Evolutionary conservation across 805 yeast species (phyloP).

Genomic region (Candida koratica): DNA sequence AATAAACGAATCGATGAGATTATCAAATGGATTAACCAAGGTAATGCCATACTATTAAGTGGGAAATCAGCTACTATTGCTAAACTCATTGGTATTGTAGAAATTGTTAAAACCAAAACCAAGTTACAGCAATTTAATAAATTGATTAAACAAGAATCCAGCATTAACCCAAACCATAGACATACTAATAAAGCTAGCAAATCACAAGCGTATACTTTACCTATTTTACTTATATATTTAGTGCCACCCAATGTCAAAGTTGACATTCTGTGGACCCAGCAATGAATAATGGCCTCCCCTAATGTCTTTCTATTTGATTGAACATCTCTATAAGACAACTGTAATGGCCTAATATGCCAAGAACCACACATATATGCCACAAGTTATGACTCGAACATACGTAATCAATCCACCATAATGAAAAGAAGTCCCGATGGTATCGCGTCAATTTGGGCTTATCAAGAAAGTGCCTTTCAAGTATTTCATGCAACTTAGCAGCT

Average conservation of each 20-base stretch:
- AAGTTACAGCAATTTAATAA: slow-evolving; percentile 13
- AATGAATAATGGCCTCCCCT: slow-evolving; percentile 25
- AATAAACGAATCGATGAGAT: slow-evolving; percentile 12
- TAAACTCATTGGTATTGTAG: slow-evolving; percentile 13
- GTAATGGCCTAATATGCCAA: slow-evolving; percentile 90
- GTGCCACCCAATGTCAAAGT: slow-evolving; percentile 40
- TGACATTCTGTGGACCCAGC: slow-evolving; percentile 34
- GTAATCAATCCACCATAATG: slow-evolving; percentile 85
- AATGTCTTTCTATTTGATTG: slow-evolving; percentile 16
- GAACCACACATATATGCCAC: slow-evolving; percentile 89
- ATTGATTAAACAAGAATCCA: slow-evolving; percentile 10
- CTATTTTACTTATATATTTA: slow-evolving; percentile 22
- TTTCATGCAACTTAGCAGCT: slow-evolving; percentile 22
- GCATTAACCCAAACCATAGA: slow-evolving; percentile 10
- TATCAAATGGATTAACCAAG: neutral
- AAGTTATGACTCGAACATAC: slow-evolving; percentile 76
- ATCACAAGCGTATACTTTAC: slow-evolving; percentile 9
- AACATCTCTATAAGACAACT: slow-evolving; percentile 72
- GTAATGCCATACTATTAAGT: slow-evolving; percentile 7
- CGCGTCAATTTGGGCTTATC: slow-evolving; percentile 30
- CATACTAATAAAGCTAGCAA: neutral
- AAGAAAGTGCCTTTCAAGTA: slow-evolving; percentile 37
- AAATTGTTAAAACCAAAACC: slow-evolving; percentile 12
- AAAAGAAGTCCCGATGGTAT: slow-evolving; percentile 38
- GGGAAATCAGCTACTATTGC: slow-evolving; percentile 10